Evolutionary conservation across 441 rosid genomes (phyloP).

Genomic region (Pelargonium fulgidum): DNA sequence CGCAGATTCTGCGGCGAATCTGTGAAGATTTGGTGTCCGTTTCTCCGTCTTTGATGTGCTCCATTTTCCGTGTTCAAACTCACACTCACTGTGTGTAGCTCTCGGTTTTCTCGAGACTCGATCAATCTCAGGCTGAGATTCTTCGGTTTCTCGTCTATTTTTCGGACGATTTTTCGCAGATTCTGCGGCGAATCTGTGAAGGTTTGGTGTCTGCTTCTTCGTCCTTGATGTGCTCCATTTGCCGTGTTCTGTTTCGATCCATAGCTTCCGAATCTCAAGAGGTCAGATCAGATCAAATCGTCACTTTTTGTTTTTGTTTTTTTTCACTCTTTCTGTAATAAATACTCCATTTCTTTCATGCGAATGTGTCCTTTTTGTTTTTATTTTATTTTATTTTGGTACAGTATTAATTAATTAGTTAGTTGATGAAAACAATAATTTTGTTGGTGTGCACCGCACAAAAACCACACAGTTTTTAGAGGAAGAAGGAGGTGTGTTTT

Average conservation of each 20-base stretch:
- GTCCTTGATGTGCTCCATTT: conserved; percentile 17
- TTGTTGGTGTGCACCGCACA: neutral
- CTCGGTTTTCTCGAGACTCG: neutral
- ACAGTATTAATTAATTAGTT: neutral
- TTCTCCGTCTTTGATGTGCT: conserved; percentile 1
- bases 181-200: neutral
- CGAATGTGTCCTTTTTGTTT: neutral
- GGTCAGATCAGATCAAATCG: conserved; percentile 53
- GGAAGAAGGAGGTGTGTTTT: conserved; percentile 1
- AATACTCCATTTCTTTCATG: neutral
- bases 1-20: conserved; percentile 5
- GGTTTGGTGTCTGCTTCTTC: too few relatives aligned
- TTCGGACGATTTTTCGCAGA: neutral
- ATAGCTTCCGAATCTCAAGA: conserved; percentile 2
- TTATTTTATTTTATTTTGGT: neutral
- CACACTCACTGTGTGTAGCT: neutral
- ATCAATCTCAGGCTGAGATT: conserved; percentile 1
- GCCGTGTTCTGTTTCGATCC: conserved; percentile 32
- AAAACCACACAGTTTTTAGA: conserved; percentile 4
- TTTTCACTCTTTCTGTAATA: neutral
- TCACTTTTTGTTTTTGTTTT: conserved; percentile 22
- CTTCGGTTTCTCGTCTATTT: neutral
- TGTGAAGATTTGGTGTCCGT: neutral
- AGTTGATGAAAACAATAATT: conserved; percentile 6
- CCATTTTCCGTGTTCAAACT: conserved; percentile 30